Base-by-base conservation (phyloP, 1,139 yeast genomes). In the Diutina sp. region DNA sequence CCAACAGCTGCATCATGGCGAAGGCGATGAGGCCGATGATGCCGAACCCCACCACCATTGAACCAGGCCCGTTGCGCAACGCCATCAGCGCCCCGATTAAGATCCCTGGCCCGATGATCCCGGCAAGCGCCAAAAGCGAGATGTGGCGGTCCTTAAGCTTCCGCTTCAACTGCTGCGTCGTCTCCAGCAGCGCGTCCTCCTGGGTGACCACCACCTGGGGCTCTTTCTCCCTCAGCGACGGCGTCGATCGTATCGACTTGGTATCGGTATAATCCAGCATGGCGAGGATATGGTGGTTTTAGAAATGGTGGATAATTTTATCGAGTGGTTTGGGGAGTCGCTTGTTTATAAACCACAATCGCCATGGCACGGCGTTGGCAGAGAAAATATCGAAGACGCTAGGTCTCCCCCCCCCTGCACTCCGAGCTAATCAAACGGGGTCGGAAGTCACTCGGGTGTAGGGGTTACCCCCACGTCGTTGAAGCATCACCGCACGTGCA, bases 61-160 rank as follows among this genome's bases (percentile, higher is more conserved):
- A 69, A 5, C 76, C 78, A 0, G 82, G 81, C 9, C 83, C 83
- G 58, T 72, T 70, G 16, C 69, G 63, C 28, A 78, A 65, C 0
- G 82, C 80, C 35, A 70, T 64, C 7, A 79, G 74, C 0, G 81
- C 78, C 52, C 81, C 81, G 7, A 77, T 70, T 54, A 77, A 65
- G 46, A 77, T 76, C 58, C 83, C 83, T 0, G 84, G 83, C 0
- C 84, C 84, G 60, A 79, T 78, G 52, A 78, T 78, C 51, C 84
- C 84, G 2, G 82, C 83, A 18, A 79, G 65, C 2, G 83, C 82
- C 55, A 79, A 69, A 57, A 79, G 66, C 6, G 78, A 72, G 54
- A 72, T 67, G 64, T 74, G 80, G 55, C 80, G 67, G 60, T 73
- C 75, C 58, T 74, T 75, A n/a, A 75, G 66, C 18, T 66, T 67